phyloP scores from a whole-genome alignment of 352 stramenopile genomes.

The Globisporangium echinulatum region DNA sequence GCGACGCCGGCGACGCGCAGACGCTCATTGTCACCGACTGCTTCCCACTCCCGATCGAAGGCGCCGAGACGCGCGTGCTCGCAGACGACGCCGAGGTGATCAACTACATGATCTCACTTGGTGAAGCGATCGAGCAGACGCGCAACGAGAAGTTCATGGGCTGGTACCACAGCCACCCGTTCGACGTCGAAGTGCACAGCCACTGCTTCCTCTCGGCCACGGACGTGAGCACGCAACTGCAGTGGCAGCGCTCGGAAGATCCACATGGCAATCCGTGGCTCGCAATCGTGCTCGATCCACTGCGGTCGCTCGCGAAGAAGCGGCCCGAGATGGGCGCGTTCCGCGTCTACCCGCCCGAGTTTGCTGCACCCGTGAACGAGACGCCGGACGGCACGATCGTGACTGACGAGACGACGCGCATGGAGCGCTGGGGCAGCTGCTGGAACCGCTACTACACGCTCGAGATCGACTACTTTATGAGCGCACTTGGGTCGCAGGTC shows the following conservation, averaged over 20 bases:
- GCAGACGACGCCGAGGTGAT: constrained; percentile 96
- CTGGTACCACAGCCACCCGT: constrained; percentile 99
- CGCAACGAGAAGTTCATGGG: constrained; percentile 98
- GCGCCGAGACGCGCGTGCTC: constrained; percentile 92
- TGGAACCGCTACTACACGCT: constrained; percentile 96
- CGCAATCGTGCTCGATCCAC: constrained; percentile 97
- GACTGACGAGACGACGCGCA: constrained; percentile 85
- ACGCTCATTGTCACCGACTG: constrained; percentile 97
- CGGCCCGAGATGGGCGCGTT: constrained; percentile 95
- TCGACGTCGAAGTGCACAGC: constrained; percentile 94
- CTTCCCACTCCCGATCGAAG: constrained; percentile 97
- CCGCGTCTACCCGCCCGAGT: constrained; percentile 96
- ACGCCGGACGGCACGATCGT: constrained; percentile 94
- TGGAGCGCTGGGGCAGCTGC: constrained; percentile 96
- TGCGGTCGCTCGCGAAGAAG: constrained; percentile 92
- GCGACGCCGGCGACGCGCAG: constrained; percentile 84
- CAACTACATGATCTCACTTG: constrained; percentile 99
- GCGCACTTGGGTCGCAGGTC: constrained; percentile 84
- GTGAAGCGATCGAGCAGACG: constrained; percentile 91
- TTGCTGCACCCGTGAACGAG: constrained; percentile 89
- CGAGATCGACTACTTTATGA: constrained; percentile 97
- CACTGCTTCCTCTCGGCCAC: constrained; percentile 98
- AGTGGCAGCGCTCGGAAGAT: constrained; percentile 98
- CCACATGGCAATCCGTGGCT: constrained; percentile 94
- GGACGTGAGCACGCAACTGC: constrained; percentile 96